A percentile compares a stretch with the other conserved stretches of the same genome.
Conservation (phyloP, 1,284 basidiomycete genomes). For the Papiliotrema fonsecae region DNA sequence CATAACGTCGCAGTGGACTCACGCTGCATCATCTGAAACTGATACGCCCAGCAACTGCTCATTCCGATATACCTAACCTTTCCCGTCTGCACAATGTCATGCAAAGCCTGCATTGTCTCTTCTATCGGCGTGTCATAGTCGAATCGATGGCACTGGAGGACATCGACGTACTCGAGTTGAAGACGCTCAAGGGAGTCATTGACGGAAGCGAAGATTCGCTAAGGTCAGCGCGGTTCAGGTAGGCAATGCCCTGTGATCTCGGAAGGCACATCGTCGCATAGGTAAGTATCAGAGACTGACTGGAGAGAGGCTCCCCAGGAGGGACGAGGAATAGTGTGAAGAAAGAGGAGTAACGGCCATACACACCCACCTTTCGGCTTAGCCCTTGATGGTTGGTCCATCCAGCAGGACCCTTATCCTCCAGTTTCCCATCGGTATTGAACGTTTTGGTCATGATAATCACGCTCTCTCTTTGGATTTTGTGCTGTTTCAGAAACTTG, state of each 20-base stretch:
- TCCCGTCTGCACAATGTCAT: conserved; percentile 60
- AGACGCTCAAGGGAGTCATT: conserved; percentile 62
- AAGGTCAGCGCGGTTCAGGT: neutral
- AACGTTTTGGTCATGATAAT: conserved; percentile 70
- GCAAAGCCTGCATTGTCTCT: conserved; percentile 62
- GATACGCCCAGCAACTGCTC: conserved; percentile 48
- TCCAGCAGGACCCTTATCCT: conserved; percentile 34
- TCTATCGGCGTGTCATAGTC: conserved; percentile 59
- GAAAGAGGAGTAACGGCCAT: neutral
- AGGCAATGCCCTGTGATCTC: no score
- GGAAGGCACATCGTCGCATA: no score
- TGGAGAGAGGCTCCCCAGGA: no score
- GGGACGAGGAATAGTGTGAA: no score
- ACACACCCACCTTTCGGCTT: conserved; percentile 48
- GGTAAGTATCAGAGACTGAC: no score
- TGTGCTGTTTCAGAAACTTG: conserved; percentile 66
- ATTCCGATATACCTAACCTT: conserved; percentile 63
- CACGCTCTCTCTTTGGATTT: conserved; percentile 67
- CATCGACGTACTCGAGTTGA: conserved; percentile 64
- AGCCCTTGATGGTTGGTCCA: conserved; percentile 52
- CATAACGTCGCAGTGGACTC: conserved; percentile 9
- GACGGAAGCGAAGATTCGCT: conserved; percentile 66
- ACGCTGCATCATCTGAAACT: conserved; percentile 43
- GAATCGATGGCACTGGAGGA: conserved; percentile 58
- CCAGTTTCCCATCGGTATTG: conserved; percentile 15